A percentile compares a stretch with the other conserved stretches of the same genome.
phyloP scores from a whole-genome alignment of 2,329 filamentous ascomycete species.

The Ophiostoma tasmaniense region DNA sequence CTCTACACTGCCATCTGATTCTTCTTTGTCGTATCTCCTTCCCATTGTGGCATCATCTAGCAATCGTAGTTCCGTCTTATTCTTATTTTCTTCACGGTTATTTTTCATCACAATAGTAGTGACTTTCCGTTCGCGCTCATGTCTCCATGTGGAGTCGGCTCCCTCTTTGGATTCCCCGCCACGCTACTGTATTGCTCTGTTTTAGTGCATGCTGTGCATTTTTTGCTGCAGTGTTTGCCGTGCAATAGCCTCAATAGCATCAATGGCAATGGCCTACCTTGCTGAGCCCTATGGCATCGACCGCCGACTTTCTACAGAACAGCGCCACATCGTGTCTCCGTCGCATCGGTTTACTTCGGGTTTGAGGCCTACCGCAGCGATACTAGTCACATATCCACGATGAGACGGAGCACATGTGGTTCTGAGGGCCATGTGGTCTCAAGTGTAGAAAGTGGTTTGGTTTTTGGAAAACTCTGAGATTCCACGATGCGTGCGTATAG shows the following conservation, averaged over 20 bases:
- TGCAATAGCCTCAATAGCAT: neutral
- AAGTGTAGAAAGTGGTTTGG: neutral
- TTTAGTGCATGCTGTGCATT: neutral
- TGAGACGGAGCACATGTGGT: neutral
- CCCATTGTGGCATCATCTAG: neutral
- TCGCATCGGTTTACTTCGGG: neutral
- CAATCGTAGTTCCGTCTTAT: neutral
- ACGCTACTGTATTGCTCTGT: neutral
- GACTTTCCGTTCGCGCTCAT: constrained; percentile 8
- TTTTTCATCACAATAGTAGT: neutral
- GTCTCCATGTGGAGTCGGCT: constrained; percentile 15
- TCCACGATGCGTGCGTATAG: neutral
- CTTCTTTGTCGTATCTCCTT: neutral
- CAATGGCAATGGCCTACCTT: neutral
- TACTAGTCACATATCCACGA: neutral
- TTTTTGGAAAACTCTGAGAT: neutral
- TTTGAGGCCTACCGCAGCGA: neutral
- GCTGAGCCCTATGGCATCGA: neutral
- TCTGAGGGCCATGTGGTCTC: neutral
- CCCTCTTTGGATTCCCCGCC: constrained; percentile 14
- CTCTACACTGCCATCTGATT: neutral
- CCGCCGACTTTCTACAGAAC: neutral
- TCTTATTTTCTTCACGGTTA: neutral
- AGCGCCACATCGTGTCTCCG: neutral
- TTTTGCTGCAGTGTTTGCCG: neutral